These are phyloP conservation scores for Fistulifera pelliculosa DNA, from an alignment of 108 stramenopile genomes.

Conservation along the genomic window DNA sequence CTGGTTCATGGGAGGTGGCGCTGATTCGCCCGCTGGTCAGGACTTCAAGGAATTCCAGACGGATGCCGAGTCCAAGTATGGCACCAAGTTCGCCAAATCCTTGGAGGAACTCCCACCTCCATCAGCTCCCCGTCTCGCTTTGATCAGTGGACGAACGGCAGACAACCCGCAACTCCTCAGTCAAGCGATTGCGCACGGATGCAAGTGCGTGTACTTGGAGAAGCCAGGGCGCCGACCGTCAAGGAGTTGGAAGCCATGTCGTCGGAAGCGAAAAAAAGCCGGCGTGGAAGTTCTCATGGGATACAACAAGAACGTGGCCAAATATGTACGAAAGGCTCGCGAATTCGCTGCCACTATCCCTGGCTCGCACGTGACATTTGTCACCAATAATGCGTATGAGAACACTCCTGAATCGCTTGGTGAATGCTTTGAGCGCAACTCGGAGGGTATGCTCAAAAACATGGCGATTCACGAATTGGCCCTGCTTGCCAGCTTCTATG, in stretches of 20 bases:
- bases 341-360: constrained; percentile 47
- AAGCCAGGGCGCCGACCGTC: constrained; percentile 90
- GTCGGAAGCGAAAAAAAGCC: constrained; percentile 51
- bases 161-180: constrained; percentile 80
- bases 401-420: constrained; percentile 65
- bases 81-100: constrained; percentile 44
- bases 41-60: constrained; percentile 65
- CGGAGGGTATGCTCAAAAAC: constrained; percentile 92
- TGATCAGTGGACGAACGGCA: constrained; percentile 84
- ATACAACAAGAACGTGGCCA: constrained; percentile 94
- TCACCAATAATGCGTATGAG: constrained; percentile 91
- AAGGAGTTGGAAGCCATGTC: constrained; percentile 75
- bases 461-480: constrained; percentile 93
- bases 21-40: constrained; percentile 50
- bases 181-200: constrained; percentile 60
- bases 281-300: constrained; percentile 86
- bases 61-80: constrained; percentile 41
- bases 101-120: constrained; percentile 61
- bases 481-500: constrained; percentile 79
- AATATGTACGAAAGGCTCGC: constrained; percentile 73
- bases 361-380: constrained; percentile 78
- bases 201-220: constrained; percentile 77
- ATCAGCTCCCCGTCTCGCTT: constrained; percentile 56
- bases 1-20: constrained; percentile 77
- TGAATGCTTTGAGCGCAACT: constrained; percentile 90